A percentile compares a stretch with the other conserved stretches of the same genome.
phyloP scores from a whole-genome alignment of 1,284 basidiomycete species.

The Fomitopsis palustris region DNA sequence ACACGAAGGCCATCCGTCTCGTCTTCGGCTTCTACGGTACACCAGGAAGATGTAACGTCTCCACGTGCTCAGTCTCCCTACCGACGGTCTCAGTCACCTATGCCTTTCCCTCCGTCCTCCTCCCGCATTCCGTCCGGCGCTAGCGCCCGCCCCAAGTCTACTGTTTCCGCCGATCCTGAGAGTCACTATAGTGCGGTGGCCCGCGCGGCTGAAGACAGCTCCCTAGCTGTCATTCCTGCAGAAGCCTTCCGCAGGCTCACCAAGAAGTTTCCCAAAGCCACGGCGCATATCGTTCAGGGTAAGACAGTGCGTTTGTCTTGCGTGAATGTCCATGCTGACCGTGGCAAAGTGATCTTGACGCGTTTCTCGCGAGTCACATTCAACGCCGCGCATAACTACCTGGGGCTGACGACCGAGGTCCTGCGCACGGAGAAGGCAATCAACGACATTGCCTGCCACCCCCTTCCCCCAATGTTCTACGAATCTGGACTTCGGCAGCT shows the following conservation, averaged over 20 bases:
- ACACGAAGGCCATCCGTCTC: constrained; percentile 50
- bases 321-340: neutral
- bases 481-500: constrained; percentile 90
- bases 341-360: constrained; percentile 78
- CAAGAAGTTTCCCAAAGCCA: constrained; percentile 94
- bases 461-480: constrained; percentile 89
- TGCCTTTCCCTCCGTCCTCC: constrained; percentile 14
- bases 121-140: constrained; percentile 7
- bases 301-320: constrained; percentile 5
- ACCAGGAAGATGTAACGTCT: constrained; percentile 37
- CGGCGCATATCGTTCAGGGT: constrained; percentile 96
- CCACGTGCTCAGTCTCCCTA: constrained; percentile 21
- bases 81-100: constrained; percentile 11
- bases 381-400: constrained; percentile 91
- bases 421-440: constrained; percentile 95
- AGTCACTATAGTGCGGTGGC: constrained; percentile 72
- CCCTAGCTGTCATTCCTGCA: constrained; percentile 97
- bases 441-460: constrained; percentile 95
- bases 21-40: constrained; percentile 65
- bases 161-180: constrained; percentile 17
- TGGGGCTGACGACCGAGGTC: constrained; percentile 94
- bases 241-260: constrained; percentile 93
- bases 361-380: constrained; percentile 97
- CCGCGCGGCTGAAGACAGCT: constrained; percentile 90
- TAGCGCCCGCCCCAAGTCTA: constrained; percentile 7